Base-by-base conservation (phyloP, 768 basidiomycete genomes). In the Termitomyces sp. region DNA sequence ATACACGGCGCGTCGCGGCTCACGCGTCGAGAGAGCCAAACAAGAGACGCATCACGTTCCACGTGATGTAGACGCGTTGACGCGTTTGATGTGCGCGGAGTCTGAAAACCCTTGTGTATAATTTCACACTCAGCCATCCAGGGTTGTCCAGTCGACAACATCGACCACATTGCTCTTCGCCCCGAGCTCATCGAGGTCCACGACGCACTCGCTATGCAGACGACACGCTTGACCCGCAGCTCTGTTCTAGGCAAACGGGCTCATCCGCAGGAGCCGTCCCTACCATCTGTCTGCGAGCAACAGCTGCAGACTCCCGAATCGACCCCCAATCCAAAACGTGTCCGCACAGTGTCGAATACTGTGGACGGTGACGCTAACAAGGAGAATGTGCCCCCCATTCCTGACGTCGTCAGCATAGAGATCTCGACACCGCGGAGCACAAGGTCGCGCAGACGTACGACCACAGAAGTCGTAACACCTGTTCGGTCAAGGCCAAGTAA, bases 331-430 rank as follows among this genome's bases (percentile, higher is more conserved):
- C 75, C 82, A 36, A 91, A 91, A 73, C 87, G 89, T 54, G 72
- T 79, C 44, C 81, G 83, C 53, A 82, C 79, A 18, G 77, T 80
- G 16, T 67, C 69, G 16, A 70, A 69, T 5, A 59, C 69, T 33
- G 53, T 79, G 20, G 85, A 86, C 59, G 82, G 79, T 42, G 82
- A 85, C 51, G 75, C 77, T 24, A 91, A 91, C 71, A 91, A 91
- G 75, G 89, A 91, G 70, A 91, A 91, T 64, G 78, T 90, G 18
- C 86, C 88, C n/a, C 89, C 89, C 62, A 71, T 69, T 46, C 61
- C 66, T 33, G 76, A 81, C 46, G 60, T 68, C 13, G 58, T 79
- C 62, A 76, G 68, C 43, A 65, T 61, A 26, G 67, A 74, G 30
- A 53, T 68, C 7, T 70, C 76, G 24, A 74, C 80, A 18, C 65